Evolutionary conservation across 208 protist species (phyloP), one percentile per base, ranked within the genome.

Genomic region (Trypanosoma congolense): DNA sequence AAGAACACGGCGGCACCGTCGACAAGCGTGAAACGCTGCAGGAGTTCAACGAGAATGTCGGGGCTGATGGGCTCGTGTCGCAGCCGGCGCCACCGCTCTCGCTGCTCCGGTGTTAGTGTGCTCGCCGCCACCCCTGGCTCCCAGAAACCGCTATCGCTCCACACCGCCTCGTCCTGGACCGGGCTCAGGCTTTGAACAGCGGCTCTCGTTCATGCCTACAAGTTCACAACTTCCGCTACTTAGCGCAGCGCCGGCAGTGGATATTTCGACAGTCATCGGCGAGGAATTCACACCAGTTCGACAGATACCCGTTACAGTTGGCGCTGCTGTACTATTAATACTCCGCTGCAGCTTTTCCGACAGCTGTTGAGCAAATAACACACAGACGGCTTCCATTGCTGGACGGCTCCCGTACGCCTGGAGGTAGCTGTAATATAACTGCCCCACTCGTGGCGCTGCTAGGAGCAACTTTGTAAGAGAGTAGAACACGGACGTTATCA

Each of bases 1-100:
- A 92, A 60, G 44, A 92, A 92, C 19, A 90, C 69, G 26, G 65
- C 71, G 0, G 75, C 80, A n/a, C 69, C 71, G 16, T 76, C 72
- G 30, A 90, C 76, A 14, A 86, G 40, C 21, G 77, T 73, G 44
- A 89, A 80, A 47, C 74, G 70, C 55, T 83, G 62, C 3, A 92
- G 50, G 12, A 92, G 59, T 16, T 64, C 42, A 38, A 73, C 62
- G 44, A 92, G 69, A 40, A 79, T 63, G 36, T 92, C 85, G 2
- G 68, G 68, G 30, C 67, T 62, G 5, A 90, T 67, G 6, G 65
- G 61, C 29, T 86, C 69, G 30, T 75, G 70, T 26, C 78, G 77
- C 36, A 90, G 62, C 14, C 35, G 50, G 10, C 68, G 64, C 71
- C 82, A 72, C 31, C 58, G 71, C 25, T 45, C 35, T 18, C 70